These are phyloP conservation scores for Pseudogymnoascus sp. DNA, from an alignment of 2,329 filamentous ascomycete species.

Conservation along the genomic window DNA sequence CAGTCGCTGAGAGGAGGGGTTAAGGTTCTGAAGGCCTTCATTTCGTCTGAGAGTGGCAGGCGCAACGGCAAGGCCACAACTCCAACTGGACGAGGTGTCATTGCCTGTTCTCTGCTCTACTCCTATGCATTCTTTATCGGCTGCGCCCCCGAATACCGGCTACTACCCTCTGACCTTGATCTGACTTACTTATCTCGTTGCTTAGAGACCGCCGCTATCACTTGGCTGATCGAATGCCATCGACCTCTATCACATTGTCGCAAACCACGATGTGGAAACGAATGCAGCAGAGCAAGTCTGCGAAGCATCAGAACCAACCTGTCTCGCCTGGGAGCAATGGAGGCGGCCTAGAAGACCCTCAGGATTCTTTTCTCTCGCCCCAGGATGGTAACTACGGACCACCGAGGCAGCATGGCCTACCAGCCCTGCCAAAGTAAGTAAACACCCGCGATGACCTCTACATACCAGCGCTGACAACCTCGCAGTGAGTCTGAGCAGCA, in stretches of 20 bases:
- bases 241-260: constrained; percentile 5
- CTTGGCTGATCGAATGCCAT: constrained; percentile 9
- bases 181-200: background rate
- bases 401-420: constrained; percentile 25
- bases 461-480: background rate
- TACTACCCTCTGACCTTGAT: background rate
- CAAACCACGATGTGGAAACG: constrained; percentile 45
- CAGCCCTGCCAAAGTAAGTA: constrained; percentile 33
- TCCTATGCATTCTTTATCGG: background rate
- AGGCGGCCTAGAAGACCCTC: background rate
- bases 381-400: constrained; percentile 7
- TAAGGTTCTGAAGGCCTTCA: constrained; percentile 4
- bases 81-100: background rate
- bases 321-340: background rate
- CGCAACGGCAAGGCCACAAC: background rate
- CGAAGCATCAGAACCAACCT: background rate
- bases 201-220: background rate
- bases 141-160: background rate
- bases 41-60: constrained; percentile 4
- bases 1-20: background rate
- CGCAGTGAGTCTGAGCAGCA: constrained; percentile 14
- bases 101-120: background rate
- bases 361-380: background rate
- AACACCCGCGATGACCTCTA: background rate
- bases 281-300: constrained; percentile 27